Conservation (phyloP, 2,329 filamentous ascomycete genomes). For the Claviceps pazoutovae region DNA sequence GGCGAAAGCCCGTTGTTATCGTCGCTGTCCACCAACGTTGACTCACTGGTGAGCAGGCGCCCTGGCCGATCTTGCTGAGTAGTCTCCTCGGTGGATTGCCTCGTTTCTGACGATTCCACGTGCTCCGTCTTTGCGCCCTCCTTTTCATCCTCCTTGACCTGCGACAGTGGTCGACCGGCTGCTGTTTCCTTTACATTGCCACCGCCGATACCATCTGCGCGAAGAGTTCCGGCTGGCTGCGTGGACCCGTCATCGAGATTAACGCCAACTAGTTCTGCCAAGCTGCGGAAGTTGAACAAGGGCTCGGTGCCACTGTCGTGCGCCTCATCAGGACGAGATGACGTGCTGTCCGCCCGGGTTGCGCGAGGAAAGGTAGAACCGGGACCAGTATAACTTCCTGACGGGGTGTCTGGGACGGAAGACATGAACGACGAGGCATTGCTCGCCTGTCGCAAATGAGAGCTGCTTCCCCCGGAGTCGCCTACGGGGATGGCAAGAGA, state of each 20-base stretch:
- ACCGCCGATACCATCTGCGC: constrained; percentile 13
- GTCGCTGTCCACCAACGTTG: constrained; percentile 3
- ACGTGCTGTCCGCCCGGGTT: constrained; percentile 17
- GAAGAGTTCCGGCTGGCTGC: constrained; percentile 11
- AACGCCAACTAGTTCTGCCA: constrained; percentile 71
- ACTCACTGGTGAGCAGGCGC: constrained; percentile 1
- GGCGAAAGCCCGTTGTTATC: constrained; percentile 1
- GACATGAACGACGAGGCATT: constrained; percentile 76
- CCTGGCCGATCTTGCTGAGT: background rate
- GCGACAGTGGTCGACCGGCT: constrained; percentile 17
- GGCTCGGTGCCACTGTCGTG: constrained; percentile 48
- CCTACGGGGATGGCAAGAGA: constrained; percentile 31
- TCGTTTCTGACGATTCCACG: constrained; percentile 12
- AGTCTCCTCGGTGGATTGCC: background rate
- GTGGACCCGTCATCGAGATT: constrained; percentile 35
- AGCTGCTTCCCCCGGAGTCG: constrained; percentile 42
- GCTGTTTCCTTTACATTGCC: constrained; percentile 8
- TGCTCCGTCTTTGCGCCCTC: constrained; percentile 20
- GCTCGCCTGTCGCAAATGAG: constrained; percentile 69
- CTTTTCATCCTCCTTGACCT: constrained; percentile 25
- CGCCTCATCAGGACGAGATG: constrained; percentile 37
- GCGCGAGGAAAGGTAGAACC: constrained; percentile 12
- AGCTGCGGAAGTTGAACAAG: constrained; percentile 82
- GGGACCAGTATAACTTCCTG: constrained; percentile 33
- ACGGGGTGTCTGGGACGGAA: constrained; percentile 54